Evolutionary conservation across 176 grass and related monocot genomes (phyloP).

Genomic region (Pontederia paniculata): DNA sequence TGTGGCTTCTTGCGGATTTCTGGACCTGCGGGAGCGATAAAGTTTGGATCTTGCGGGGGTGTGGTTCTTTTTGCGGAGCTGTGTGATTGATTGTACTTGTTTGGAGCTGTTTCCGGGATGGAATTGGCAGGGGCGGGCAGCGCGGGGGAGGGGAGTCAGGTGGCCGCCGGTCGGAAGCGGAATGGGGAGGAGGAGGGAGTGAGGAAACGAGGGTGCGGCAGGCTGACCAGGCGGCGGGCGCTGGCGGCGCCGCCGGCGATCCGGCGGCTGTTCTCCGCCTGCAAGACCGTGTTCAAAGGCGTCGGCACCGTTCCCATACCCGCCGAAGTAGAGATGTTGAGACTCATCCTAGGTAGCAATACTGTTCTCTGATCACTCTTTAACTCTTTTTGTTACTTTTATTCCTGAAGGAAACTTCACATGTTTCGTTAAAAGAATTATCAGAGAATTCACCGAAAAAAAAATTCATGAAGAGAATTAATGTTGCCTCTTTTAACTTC

Average conservation of each 20-base stretch:
- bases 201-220: background rate
- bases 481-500: too few relatives aligned
- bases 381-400: too few relatives aligned
- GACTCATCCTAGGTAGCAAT: constrained; percentile 43
- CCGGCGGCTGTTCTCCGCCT: constrained; percentile 68
- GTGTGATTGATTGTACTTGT: background rate
- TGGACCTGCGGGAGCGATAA: background rate
- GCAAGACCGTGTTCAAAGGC: constrained; percentile 66
- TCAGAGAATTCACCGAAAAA: too few relatives aligned
- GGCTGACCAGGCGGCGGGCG: constrained; percentile 21
- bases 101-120: constrained; percentile 23
- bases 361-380: too few relatives aligned
- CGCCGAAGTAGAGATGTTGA: constrained; percentile 41
- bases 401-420: too few relatives aligned
- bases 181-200: background rate
- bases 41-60: background rate
- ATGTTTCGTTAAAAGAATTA: too few relatives aligned
- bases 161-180: constrained; percentile 9
- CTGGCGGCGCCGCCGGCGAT: constrained; percentile 38
- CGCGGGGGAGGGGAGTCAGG: background rate
- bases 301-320: constrained; percentile 55
- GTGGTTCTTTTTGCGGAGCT: background rate
- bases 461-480: too few relatives aligned
- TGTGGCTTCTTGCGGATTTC: background rate
- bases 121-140: constrained; percentile 31